These are phyloP conservation scores for Fragilaria radians DNA, from an alignment of 108 stramenopile species.

Conservation along the genomic window DNA sequence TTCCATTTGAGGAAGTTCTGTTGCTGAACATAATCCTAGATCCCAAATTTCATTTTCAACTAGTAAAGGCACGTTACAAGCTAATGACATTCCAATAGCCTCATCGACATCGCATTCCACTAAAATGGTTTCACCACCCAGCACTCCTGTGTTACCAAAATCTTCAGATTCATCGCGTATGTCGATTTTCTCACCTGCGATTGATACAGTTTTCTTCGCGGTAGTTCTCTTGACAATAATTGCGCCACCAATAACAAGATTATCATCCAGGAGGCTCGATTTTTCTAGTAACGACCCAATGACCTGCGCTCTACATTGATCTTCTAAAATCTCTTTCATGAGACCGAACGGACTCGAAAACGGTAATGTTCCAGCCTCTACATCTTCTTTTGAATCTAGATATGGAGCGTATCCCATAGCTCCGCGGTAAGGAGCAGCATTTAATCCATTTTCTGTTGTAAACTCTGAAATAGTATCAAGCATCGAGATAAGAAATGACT, in stretches of 20 bases:
- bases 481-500: constrained; percentile 11
- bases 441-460: constrained; percentile 19
- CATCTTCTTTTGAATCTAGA: constrained; percentile 34
- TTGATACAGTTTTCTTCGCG: constrained; percentile 25
- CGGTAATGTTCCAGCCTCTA: constrained; percentile 15
- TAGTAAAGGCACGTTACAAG: constrained; percentile 38
- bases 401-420: constrained; percentile 72
- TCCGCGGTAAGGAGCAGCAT: constrained; percentile 68
- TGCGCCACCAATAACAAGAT: constrained; percentile 68
- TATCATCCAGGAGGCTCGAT: constrained; percentile 63
- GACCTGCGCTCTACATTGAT: constrained; percentile 70
- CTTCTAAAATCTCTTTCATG: constrained; percentile 55
- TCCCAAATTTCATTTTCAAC: constrained; percentile 58
- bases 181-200: constrained; percentile 45
- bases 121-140: constrained; percentile 51
- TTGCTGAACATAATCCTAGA: constrained; percentile 16
- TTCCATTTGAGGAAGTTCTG: constrained; percentile 2
- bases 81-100: constrained; percentile 78
- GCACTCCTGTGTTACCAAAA: constrained; percentile 48
- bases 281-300: constrained; percentile 76
- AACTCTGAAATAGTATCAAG: constrained; percentile 16
- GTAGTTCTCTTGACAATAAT: constrained; percentile 56
- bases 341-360: constrained; percentile 69
- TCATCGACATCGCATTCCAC: constrained; percentile 87
- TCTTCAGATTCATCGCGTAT: constrained; percentile 54